Percentiles rank a stretch among this genome's conserved stretches.
phyloP scores from a whole-genome alignment of 83 land plant species.

The Diphasiastrum complanatum region DNA sequence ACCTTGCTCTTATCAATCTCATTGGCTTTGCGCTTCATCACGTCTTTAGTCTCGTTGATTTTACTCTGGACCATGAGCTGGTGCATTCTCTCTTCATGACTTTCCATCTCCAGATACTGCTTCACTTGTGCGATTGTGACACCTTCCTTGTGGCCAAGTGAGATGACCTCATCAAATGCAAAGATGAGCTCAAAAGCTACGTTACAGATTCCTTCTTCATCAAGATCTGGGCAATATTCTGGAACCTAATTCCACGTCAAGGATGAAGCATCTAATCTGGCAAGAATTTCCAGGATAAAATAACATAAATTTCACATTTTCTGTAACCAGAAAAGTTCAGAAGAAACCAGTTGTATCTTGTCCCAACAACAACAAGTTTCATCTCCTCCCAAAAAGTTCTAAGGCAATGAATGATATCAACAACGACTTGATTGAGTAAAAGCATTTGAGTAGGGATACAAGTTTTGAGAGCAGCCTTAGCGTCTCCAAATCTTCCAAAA shows the following conservation, averaged over 20 bases:
- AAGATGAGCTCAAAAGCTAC: constrained; percentile 89
- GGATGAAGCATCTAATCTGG: too few species aligned
- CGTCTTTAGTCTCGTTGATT: constrained; percentile 90
- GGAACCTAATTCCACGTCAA: too few species aligned
- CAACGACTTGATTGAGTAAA: constrained; percentile 10
- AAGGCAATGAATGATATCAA: neutral
- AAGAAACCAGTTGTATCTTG: neutral
- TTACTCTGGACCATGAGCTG: constrained; percentile 85
- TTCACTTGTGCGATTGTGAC: constrained; percentile 86
- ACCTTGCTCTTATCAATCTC: constrained; percentile 99
- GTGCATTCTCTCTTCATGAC: constrained; percentile 93
- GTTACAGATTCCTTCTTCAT: constrained; percentile 81
- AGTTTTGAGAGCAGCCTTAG: constrained; percentile 82
- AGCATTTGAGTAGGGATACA: constrained; percentile 41
- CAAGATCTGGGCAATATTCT: constrained; percentile 70
- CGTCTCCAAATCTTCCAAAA: constrained; percentile 93
- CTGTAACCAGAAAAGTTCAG: constrained; percentile 4
- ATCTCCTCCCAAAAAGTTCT: too few species aligned
- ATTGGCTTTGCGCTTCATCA: constrained; percentile 97
- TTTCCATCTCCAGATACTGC: constrained; percentile 98
- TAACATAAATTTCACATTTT: too few species aligned
- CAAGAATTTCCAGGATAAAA: too few species aligned
- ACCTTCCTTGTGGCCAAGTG: constrained; percentile 89
- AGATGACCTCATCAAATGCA: constrained; percentile 95
- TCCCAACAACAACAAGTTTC: neutral